These are phyloP conservation scores for Lentinus tigrinus DNA, from an alignment of 768 basidiomycete genomes.

Conservation along the genomic window DNA sequence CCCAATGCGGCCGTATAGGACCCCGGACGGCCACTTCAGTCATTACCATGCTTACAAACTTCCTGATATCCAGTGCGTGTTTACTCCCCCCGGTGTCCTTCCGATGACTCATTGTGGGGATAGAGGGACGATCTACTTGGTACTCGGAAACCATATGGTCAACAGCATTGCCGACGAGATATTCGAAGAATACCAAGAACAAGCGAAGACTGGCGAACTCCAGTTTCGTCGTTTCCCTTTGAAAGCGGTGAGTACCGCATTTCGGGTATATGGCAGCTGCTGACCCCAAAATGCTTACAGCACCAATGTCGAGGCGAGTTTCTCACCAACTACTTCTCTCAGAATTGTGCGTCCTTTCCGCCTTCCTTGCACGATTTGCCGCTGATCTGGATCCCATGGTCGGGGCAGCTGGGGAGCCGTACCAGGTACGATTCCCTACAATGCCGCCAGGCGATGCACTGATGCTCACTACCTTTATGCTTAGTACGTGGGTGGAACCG, in stretches of 20 bases:
- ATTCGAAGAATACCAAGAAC: conserved; percentile 64
- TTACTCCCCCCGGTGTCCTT: no score
- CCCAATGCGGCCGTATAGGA: conserved; percentile 3
- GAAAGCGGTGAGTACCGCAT: conserved; percentile 47
- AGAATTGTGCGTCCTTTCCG: conserved; percentile 49
- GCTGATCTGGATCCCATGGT: neutral
- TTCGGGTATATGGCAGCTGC: neutral
- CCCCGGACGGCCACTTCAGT: conserved; percentile 17
- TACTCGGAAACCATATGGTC: conserved; percentile 36
- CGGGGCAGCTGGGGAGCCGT: conserved; percentile 69
- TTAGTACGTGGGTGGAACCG: conserved; percentile 78
- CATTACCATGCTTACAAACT: conserved; percentile 46
- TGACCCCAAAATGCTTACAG: conserved; percentile 33
- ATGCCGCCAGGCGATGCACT: neutral
- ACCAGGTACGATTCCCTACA: conserved; percentile 49
- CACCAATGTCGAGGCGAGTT: conserved; percentile 73
- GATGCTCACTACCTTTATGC: neutral
- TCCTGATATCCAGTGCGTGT: conserved; percentile 20
- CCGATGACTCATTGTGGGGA: neutral
- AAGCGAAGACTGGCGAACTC: conserved; percentile 55
- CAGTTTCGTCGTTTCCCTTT: conserved; percentile 73
- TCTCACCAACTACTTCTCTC: conserved; percentile 82
- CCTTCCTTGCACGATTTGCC: neutral
- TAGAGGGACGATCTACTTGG: conserved; percentile 67
- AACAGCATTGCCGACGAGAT: conserved; percentile 51